phyloP scores from a whole-genome alignment of 1,139 yeast genomes.

The Pneumocystis wakefieldiae region DNA sequence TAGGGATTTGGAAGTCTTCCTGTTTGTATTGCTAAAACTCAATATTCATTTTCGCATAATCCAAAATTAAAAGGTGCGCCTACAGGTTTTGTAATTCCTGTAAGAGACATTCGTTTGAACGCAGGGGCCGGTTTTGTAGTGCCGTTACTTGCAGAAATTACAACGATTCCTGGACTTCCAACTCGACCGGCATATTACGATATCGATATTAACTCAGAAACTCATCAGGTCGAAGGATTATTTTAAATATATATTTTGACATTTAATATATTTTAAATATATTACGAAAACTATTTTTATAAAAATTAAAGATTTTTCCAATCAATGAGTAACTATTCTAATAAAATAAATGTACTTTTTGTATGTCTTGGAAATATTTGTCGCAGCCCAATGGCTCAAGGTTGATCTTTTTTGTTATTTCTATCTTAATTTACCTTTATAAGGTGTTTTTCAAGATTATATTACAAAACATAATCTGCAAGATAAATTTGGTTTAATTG shows the following conservation, averaged over 20 bases:
- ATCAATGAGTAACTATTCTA: not conserved
- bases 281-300: not conserved
- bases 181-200: conserved; percentile 95
- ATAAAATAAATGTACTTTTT: not conserved
- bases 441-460: conserved; percentile 58
- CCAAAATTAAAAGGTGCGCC: conserved; percentile 91
- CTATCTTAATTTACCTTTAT: not conserved
- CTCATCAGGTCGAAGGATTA: conserved; percentile 90
- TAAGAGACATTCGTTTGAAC: conserved; percentile 83
- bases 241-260: conserved; percentile 33
- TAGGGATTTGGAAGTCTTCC: conserved; percentile 81
- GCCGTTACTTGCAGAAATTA: conserved; percentile 93
- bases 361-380: not conserved
- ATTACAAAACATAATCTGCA: conserved; percentile 38
- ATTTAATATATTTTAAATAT: not conserved
- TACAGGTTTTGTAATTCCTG: conserved; percentile 83
- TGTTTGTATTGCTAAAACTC: conserved; percentile 94
- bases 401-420: not conserved
- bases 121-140: conserved; percentile 95
- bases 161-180: conserved; percentile 94
- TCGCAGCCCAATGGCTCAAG: not conserved
- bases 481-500: conserved; percentile 39
- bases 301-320: not conserved
- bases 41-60: conserved; percentile 90
- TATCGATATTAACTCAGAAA: conserved; percentile 70